Base-by-base conservation (phyloP, 257 asterid genomes). In the Haberlea rhodopensis region DNA sequence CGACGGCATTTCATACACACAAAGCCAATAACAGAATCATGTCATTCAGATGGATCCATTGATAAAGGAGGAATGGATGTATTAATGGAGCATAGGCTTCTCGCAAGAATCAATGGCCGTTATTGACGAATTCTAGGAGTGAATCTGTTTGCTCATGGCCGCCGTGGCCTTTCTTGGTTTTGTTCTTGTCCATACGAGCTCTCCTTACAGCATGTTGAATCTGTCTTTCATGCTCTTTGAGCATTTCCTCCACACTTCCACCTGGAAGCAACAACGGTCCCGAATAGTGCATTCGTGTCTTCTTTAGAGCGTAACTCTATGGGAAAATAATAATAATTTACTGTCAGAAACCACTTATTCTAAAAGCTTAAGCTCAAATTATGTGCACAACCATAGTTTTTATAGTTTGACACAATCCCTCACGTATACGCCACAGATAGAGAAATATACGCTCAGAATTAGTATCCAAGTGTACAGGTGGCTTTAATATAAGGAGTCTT, bases 161-260 rank as follows among this genome's bases (percentile, higher is more conserved):
- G 21, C 23, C 51, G 25, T 64, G 53, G n/a, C 71, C 80, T 68
- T 78, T 82, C 63, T 68, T 68, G 22, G 51, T 57, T 75, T 79
- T 89, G 31, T 69, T 72, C 79, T 84, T 87, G 65, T 87, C 89
- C 1, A 68, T 26, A n/a, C 86, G 91, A 60, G 95, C 94, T 79
- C 82, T 90, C 67, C 97, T 85, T 31, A 90, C 94, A 27, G 97
- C 97, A 6, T 80, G 66, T 72, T 90, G 97, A 28, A 90, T 85
- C 74, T 85, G 94, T 65, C 68, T 87, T 68, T 85, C 95, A 25
- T 87, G 95, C 73, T 87, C 95, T 76, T 76, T 82, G 57, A 90
- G 91, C 91, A 90, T 90, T 54, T 90, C 95, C 60, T 87, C 95
- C 22, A 85, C 78, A 60, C 81, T 83, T 54, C 87, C 88, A 24